Evolutionary conservation across 129 eudicot species (phyloP).

Genomic region (Saussurea involucrata): DNA sequence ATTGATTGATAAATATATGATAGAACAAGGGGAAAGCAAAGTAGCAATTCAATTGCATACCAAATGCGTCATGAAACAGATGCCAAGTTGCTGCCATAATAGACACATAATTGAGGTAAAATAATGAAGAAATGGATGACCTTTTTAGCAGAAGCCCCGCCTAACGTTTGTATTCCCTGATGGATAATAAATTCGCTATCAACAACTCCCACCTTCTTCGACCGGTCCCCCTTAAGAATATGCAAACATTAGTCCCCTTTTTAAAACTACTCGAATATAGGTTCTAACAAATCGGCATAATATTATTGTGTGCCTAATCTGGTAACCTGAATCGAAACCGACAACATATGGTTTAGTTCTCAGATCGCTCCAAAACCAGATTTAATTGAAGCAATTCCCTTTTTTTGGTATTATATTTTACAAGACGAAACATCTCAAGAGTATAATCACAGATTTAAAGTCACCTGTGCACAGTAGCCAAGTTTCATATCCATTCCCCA

Average conservation of each 20-base stretch:
- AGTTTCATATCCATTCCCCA: slow-evolving; percentile 97
- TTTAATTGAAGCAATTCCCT: no score
- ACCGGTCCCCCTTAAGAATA: slow-evolving; percentile 60
- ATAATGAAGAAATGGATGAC: slow-evolving; percentile 13
- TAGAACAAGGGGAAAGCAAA: neutral
- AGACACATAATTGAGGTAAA: neutral
- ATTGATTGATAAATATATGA: neutral
- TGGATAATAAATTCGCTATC: slow-evolving; percentile 79
- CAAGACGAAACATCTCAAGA: neutral
- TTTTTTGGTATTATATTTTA: no score
- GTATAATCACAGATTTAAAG: neutral
- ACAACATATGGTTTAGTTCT: no score
- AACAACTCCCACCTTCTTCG: slow-evolving; percentile 74
- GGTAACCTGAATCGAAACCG: neutral
- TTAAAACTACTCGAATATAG: neutral
- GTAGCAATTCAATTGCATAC: neutral
- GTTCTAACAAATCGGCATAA: neutral
- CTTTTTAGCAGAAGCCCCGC: slow-evolving; percentile 68
- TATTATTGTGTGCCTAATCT: neutral
- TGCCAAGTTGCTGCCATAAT: neutral
- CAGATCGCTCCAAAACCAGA: no score
- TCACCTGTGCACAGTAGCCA: slow-evolving; percentile 95
- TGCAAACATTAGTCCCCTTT: slow-evolving; percentile 3
- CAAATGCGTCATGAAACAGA: neutral
- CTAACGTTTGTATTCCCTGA: slow-evolving; percentile 76